Base-by-base conservation (phyloP, 768 basidiomycete species). In the Inosperma sp. region DNA sequence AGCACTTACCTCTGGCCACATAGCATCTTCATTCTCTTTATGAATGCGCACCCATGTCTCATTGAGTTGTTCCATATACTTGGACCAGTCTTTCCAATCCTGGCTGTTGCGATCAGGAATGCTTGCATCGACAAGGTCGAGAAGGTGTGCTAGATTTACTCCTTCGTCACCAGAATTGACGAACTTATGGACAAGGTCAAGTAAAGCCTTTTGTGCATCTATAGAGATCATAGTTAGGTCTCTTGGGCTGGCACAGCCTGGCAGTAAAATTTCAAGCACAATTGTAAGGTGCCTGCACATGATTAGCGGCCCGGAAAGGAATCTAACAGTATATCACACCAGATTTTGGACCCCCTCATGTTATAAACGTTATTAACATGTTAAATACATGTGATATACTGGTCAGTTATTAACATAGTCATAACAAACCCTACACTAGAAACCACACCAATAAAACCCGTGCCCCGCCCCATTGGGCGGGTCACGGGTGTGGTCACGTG, bases 1-100 rank as follows among this genome's bases (percentile, higher is more conserved):
- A 31, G 37, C 27, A 51, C 33, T 39, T 45, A 57, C 56, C 43
- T 17, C 27, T 10, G 56, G 56, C 56, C 54, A 57, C 37, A 49
- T 35, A 5, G 52, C 33, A 48, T 40, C 36, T 25, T 42, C 29
- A 4, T 50, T 50, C 25, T 54, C 56, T 31, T 51, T 55, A 16
- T 29, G 37, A 19, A 48, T 54, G 8, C 21, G 48, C 12, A 16
- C 5, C 56, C 56, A 57, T 5, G 31, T 26, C 40, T 57, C 45
- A 30, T 57, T 57, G n/a, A 57, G 50, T 35, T 48, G 4, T 3
- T 57, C 56, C 53, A 57, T 57, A 39, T 57, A 47, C 29, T 55
- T 55, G 56, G 56, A 51, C 56, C 54, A 57, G 12, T 13, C 33
- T 36, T 54, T 17, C 53, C 56, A 55, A 42, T 57, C 53, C 45